These are phyloP conservation scores for Solanum megistacrolobum DNA, from an alignment of 257 asterid genomes.

Conservation along the genomic window DNA sequence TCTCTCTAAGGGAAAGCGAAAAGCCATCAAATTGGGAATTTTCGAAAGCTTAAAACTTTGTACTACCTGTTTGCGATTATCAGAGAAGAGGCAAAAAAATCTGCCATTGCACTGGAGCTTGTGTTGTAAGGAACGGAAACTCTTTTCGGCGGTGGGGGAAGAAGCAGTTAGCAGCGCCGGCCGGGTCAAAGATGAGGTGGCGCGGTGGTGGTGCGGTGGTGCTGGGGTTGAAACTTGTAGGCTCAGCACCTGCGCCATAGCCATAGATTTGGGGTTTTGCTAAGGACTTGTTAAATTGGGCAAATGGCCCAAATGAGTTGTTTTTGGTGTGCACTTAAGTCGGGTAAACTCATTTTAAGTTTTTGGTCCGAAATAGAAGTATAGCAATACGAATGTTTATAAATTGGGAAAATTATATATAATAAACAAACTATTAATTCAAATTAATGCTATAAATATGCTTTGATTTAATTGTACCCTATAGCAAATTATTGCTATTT, in stretches of 20 bases:
- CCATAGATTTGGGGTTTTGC: slow-evolving; percentile 23
- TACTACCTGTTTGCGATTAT: slow-evolving; percentile 63
- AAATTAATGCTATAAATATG: no score
- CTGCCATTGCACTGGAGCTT: slow-evolving; percentile 40
- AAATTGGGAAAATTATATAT: no score
- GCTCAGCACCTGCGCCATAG: slow-evolving; percentile 55
- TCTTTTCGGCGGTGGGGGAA: slow-evolving; percentile 4
- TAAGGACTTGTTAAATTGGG: neutral
- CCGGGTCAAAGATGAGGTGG: slow-evolving; percentile 7
- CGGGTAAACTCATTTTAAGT: neutral
- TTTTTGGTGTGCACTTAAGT: neutral
- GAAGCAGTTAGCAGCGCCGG: neutral
- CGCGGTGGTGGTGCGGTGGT: slow-evolving; percentile 16
- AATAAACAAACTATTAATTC: no score
- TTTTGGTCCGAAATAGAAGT: neutral
- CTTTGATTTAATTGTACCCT: no score
- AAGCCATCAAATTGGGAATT: neutral
- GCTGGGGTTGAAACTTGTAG: slow-evolving; percentile 23
- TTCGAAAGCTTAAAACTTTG: neutral
- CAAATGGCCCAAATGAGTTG: neutral
- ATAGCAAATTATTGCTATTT: no score
- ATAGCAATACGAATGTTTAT: neutral
- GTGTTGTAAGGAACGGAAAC: slow-evolving; percentile 30
- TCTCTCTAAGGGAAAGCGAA: neutral
- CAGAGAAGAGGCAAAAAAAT: slow-evolving; percentile 63